A percentile compares a stretch with the other conserved stretches of the same genome.
These are phyloP conservation scores for Arthrinium phaeospermum DNA, from an alignment of 2,329 filamentous ascomycete genomes.

Conservation along the genomic window DNA sequence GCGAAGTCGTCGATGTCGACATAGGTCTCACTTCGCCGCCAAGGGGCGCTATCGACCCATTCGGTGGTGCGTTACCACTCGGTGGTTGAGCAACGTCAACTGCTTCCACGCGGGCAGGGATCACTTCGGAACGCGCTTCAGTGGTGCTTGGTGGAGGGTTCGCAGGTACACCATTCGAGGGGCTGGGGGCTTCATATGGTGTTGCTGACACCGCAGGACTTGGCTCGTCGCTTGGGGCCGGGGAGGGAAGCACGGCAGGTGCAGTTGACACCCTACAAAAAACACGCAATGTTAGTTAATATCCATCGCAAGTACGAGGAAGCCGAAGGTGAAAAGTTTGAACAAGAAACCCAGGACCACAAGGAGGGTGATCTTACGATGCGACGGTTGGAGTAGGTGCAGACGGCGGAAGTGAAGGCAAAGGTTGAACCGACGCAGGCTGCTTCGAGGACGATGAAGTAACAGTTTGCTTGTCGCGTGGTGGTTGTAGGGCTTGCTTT, in stretches of 20 bases:
- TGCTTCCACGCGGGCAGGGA: neutral
- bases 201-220: slow-evolving; percentile 49
- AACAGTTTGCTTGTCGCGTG: slow-evolving; percentile 6
- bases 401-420: neutral
- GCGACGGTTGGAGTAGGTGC: neutral
- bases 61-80: slow-evolving; percentile 3
- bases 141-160: slow-evolving; percentile 4
- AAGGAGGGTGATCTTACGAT: slow-evolving; percentile 30
- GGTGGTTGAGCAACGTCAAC: neutral
- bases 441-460: neutral
- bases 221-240: slow-evolving; percentile 66
- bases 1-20: slow-evolving; percentile 22
- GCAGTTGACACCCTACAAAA: neutral
- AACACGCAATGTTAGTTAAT: slow-evolving; percentile 26
- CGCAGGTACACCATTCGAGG: slow-evolving; percentile 28
- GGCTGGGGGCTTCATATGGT: slow-evolving; percentile 38
- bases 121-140: neutral
- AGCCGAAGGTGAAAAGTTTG: neutral
- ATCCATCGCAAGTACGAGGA: slow-evolving; percentile 13
- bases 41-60: slow-evolving; percentile 16
- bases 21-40: slow-evolving; percentile 18
- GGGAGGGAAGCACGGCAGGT: slow-evolving; percentile 59
- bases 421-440: neutral
- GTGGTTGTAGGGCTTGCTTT: neutral
- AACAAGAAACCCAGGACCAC: neutral